Evolutionary conservation across 192 early-diverging fungal genomes (phyloP).

Genomic region (Rhizophagus sp.): DNA sequence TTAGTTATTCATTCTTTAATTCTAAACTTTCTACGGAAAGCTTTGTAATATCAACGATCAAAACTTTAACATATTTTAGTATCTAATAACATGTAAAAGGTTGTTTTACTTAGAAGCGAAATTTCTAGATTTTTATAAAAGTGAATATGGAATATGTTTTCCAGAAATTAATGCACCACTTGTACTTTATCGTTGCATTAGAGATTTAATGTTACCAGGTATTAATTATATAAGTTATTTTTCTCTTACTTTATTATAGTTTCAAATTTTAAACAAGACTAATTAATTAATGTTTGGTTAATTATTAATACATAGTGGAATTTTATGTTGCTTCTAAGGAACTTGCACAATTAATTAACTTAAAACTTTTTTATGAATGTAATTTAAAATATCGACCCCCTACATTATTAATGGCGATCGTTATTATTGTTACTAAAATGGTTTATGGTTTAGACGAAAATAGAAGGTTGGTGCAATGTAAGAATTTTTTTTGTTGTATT

Average conservation of each 20-base stretch:
- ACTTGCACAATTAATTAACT: conserved; percentile 5
- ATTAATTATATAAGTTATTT: neutral
- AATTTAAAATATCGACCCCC: neutral
- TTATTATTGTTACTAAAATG: conserved; percentile 24
- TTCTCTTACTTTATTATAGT: neutral
- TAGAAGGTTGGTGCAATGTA: neutral
- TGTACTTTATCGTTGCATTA: conserved; percentile 28
- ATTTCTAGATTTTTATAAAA: conserved; percentile 21
- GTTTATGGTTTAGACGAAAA: conserved; percentile 24
- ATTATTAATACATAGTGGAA: conserved; percentile 9
- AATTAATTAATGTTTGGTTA: neutral
- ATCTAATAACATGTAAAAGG: neutral
- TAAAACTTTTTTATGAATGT: neutral
- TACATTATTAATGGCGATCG: conserved; percentile 5
- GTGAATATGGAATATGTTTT: conserved; percentile 17
- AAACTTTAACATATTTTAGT: neutral
- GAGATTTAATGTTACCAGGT: conserved; percentile 29
- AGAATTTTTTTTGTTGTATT: neutral
- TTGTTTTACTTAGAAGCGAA: neutral
- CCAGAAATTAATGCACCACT: conserved; percentile 27
- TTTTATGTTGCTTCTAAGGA: conserved; percentile 14
- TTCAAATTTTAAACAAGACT: neutral
- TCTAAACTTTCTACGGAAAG: neutral
- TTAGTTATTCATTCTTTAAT: neutral
- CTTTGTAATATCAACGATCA: neutral